phyloP scores from a whole-genome alignment of 805 yeast species.

The Kregervanrija delftensis region DNA sequence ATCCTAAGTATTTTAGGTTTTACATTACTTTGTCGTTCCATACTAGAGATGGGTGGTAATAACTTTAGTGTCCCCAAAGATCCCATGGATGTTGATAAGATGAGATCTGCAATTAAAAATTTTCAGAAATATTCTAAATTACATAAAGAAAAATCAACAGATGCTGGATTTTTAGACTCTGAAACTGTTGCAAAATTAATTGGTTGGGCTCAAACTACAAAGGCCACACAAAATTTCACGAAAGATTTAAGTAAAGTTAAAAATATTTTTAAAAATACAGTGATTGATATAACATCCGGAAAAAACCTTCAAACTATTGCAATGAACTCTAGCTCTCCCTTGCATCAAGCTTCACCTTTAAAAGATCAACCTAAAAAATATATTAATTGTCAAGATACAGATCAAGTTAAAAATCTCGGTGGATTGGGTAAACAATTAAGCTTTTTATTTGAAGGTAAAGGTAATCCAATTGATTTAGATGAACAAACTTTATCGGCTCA shows the following conservation, averaged over 20 bases:
- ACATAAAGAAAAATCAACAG: slow-evolving; percentile 9
- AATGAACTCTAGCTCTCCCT: slow-evolving; percentile 17
- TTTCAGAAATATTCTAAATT: slow-evolving; percentile 52
- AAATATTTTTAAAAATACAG: slow-evolving; percentile 29
- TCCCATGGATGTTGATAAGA: slow-evolving; percentile 69
- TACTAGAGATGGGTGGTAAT: slow-evolving; percentile 52
- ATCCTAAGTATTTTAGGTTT: slow-evolving; percentile 79
- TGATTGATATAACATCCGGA: slow-evolving; percentile 31
- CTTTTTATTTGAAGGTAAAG: slow-evolving; percentile 47
- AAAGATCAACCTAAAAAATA: slow-evolving; percentile 14
- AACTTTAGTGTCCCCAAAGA: slow-evolving; percentile 62
- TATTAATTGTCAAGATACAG: slow-evolving; percentile 21
- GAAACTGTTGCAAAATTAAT: slow-evolving; percentile 20
- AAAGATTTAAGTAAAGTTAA: slow-evolving; percentile 30
- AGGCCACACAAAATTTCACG: slow-evolving; percentile 28
- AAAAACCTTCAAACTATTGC: slow-evolving; percentile 24
- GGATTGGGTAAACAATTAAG: slow-evolving; percentile 27
- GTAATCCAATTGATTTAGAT: slow-evolving; percentile 30
- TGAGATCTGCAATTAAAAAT: slow-evolving; percentile 59
- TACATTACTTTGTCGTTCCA: slow-evolving; percentile 56
- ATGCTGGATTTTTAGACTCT: slow-evolving; percentile 16
- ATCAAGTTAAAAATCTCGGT: slow-evolving; percentile 18
- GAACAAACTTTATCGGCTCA: slow-evolving; percentile 15
- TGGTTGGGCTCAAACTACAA: slow-evolving; percentile 18
- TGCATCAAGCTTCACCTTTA: slow-evolving; percentile 13